Evolutionary conservation across 2,329 filamentous ascomycete species (phyloP), one percentile per base, ranked within the genome.

Genomic region (Botryosphaeria dothidea): DNA sequence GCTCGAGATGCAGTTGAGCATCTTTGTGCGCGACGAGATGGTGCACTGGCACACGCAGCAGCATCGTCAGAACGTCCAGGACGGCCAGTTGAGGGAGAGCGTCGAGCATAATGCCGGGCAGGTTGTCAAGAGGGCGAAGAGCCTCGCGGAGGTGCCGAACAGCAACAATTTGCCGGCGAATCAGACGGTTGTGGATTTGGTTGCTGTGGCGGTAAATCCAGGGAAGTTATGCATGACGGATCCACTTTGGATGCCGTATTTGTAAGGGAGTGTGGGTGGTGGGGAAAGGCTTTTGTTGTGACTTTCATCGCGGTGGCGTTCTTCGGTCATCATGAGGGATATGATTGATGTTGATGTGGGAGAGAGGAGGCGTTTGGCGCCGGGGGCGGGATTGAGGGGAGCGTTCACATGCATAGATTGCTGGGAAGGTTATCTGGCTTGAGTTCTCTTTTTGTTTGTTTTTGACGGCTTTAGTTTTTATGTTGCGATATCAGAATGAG

Each of bases 1-100:
- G 78, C 86, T 99, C n/a, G 95, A 97, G 75, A 93, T 97, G 78
- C 92, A 96, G 66, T 86, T 99, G 57, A 92, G 90, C 65, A 87
- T 99, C 66, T 98, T 98, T 77, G 95, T 99, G 68, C 88, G 95
- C 6, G 95, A 99, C 73, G 95, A 99, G 80, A 96, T 99, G 86
- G 93, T 94, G 69, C 96, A 93, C 80, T 99, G 95, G 95, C 93
- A 93, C 71, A 96, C 91, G 2, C 90, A 88, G 69, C 85, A 88
- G 68, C 92, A 96, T 74, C 87, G 92, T 49, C 70, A 73, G n/a
- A 46, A 58, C 52, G 62, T 57, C 4, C 27, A 84, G 46, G 89
- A 92, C 66, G 86, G 84, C 34, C 88, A 92, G 74, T 82, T 96
- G 56, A 84, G 92, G 23, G 92, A 95, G 65, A 86, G 89, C 68